phyloP scores from a whole-genome alignment of 306 rosid genomes.

The Cyclanthera cordifolia region DNA sequence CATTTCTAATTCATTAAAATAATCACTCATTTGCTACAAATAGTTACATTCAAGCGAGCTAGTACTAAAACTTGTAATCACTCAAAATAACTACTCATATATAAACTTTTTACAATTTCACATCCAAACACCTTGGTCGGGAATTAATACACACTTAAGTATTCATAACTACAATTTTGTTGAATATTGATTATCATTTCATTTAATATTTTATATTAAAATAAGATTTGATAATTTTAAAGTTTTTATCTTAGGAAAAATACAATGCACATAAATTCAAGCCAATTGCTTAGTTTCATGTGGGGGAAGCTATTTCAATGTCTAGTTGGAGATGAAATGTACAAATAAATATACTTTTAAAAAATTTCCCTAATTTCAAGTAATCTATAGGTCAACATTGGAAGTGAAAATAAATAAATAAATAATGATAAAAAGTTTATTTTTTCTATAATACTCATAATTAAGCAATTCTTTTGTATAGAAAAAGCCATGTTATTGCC shows the following conservation, averaged over 20 bases:
- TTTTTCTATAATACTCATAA: neutral
- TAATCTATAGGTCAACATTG: neutral
- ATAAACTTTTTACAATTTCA: no score
- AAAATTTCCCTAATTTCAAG: neutral
- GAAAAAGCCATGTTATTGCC: neutral
- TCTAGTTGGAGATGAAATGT: neutral
- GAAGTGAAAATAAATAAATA: neutral
- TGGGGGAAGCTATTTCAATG: neutral
- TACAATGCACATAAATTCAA: neutral
- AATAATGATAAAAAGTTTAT: neutral
- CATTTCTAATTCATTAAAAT: no score
- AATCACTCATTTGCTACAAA: no score
- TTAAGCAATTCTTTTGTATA: neutral
- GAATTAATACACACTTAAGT: no score
- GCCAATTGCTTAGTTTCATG: neutral
- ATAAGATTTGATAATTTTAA: no score
- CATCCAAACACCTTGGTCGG: no score
- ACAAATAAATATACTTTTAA: neutral
- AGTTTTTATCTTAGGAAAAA: neutral
- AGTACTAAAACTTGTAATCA: no score
- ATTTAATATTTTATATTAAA: no score
- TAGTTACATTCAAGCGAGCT: no score
- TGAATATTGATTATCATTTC: no score
- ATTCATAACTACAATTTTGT: no score
- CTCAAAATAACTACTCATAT: no score